Evolutionary conservation across 1,139 yeast genomes (phyloP).

Genomic region (Wickerhamomyces sp.): DNA sequence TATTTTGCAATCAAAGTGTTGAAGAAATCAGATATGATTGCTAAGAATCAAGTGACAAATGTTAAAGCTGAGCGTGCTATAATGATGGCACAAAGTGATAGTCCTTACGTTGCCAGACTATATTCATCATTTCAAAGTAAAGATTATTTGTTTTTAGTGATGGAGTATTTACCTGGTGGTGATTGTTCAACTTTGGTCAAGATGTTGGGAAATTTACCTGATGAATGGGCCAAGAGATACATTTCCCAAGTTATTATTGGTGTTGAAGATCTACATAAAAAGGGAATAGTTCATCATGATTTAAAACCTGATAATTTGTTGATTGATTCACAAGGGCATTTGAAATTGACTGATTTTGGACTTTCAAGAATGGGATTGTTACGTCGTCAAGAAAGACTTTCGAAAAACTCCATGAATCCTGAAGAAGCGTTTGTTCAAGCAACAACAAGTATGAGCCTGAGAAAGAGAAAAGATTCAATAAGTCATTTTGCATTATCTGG

Average conservation of each 20-base stretch:
- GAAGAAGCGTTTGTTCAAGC: slow-evolving; percentile 21
- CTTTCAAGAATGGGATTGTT: slow-evolving; percentile 84
- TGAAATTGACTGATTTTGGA: slow-evolving; percentile 93
- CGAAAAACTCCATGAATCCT: slow-evolving; percentile 9
- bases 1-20: slow-evolving; percentile 94
- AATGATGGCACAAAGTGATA: slow-evolving; percentile 94
- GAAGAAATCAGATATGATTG: slow-evolving; percentile 92
- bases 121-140: slow-evolving; percentile 86
- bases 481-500: slow-evolving; percentile 14
- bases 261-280: slow-evolving; percentile 78
- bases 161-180: slow-evolving; percentile 97
- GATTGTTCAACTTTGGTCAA: slow-evolving; percentile 87
- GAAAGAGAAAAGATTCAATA: slow-evolving; percentile 19
- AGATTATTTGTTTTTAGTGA: slow-evolving; percentile 83
- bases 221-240: slow-evolving; percentile 84
- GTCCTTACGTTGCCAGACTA: slow-evolving; percentile 89
- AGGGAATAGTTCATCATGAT: slow-evolving; percentile 93
- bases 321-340: slow-evolving; percentile 82
- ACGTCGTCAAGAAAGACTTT: slow-evolving; percentile 55
- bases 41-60: slow-evolving; percentile 92
- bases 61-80: slow-evolving; percentile 94
- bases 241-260: slow-evolving; percentile 89
- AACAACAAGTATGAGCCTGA: slow-evolving; percentile 8
- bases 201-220: slow-evolving; percentile 73
- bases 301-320: slow-evolving; percentile 90